A percentile compares a stretch with the other conserved stretches of the same genome.
These are phyloP conservation scores for Sphaerulina populicola DNA, from an alignment of 2,329 filamentous ascomycete genomes.

Conservation along the genomic window DNA sequence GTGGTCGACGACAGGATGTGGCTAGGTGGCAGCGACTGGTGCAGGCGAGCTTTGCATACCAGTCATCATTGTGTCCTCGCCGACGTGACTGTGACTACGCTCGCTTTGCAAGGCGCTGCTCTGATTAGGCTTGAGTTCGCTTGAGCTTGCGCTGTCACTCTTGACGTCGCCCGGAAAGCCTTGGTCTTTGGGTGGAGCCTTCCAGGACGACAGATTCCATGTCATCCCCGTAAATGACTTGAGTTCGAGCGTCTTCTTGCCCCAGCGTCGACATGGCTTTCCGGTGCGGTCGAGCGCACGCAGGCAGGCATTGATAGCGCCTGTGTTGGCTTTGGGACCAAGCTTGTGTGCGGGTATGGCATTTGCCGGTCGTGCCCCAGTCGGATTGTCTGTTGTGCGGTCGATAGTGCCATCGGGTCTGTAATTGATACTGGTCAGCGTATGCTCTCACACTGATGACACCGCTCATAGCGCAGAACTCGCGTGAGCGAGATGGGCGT, in stretches of 20 bases:
- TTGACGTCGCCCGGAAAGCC: conserved; percentile 55
- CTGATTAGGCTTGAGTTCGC: conserved; percentile 46
- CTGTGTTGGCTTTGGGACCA: conserved; percentile 91
- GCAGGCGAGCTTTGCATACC: conserved; percentile 33
- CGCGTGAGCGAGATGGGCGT: background rate
- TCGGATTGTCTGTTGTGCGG: conserved; percentile 24
- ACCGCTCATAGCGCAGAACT: background rate
- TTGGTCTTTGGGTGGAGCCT: conserved; percentile 51
- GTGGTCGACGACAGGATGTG: background rate
- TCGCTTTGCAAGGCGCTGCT: conserved; percentile 53
- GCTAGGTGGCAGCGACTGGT: conserved; percentile 8
- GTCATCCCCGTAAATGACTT: conserved; percentile 86
- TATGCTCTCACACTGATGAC: background rate
- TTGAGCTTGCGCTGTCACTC: conserved; percentile 48
- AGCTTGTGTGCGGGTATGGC: conserved; percentile 61
- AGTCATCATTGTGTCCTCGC: conserved; percentile 26
- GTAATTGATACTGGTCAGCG: conserved; percentile 19
- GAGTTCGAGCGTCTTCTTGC: conserved; percentile 68
- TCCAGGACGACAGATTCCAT: conserved; percentile 80
- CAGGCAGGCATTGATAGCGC: conserved; percentile 92
- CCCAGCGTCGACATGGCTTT: conserved; percentile 87
- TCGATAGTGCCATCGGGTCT: conserved; percentile 47
- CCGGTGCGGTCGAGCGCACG: conserved; percentile 88
- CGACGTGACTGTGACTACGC: conserved; percentile 47
- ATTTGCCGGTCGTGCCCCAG: conserved; percentile 12